Base-by-base conservation (phyloP, 495 filamentous ascomycete genomes). In the Tuber aestivum region DNA sequence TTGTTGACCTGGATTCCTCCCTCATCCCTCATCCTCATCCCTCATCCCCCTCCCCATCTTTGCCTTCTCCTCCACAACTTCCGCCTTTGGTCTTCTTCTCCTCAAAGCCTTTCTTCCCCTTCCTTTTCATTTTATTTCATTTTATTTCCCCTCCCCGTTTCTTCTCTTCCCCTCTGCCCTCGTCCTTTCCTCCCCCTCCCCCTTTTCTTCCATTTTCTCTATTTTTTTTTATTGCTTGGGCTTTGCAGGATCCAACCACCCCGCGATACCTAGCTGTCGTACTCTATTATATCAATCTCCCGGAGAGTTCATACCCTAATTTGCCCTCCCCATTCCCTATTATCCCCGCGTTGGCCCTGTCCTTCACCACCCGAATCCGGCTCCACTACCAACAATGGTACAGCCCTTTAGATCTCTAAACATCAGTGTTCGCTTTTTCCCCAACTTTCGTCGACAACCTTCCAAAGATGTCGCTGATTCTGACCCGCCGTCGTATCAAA, bases 401-500 rank as follows among this genome's bases (percentile, higher is more conserved):
- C 56, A 65, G 27, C 7, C 56, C 56, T 27, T 65, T 27, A 65
- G 56, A 65, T 18, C 27, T 27, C 32, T 44, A 41, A 75, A 23
- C 35, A 20, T 78, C 69, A 56, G 56, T 27, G 35, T 71, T 37
- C 70, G 32, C 18, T 48, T 78, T n/a, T 41, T 72, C 35, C 41
- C 40, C 18, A 27, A 44, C 10, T 41, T 71, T 42, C 6, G 41
- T 40, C 37, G 21, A 38, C 16, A 35, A 10, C n/a, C n/a, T 20
- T 12, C 76, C 32, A 75, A 78, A 42, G 27, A 44, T 56, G 44
- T 45, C 16, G 76, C 70, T 3, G 21, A 68, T 32, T 70, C 76
- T 23, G 72, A 74, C 40, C 72, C 76, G 5, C 76, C 78, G 18
- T 75, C 78, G 21, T 79, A 75, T 70, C 76, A 72, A 23, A 74